These are phyloP conservation scores for Citeromyces hawaiiensis DNA, from an alignment of 1,139 yeast genomes.

Conservation along the genomic window DNA sequence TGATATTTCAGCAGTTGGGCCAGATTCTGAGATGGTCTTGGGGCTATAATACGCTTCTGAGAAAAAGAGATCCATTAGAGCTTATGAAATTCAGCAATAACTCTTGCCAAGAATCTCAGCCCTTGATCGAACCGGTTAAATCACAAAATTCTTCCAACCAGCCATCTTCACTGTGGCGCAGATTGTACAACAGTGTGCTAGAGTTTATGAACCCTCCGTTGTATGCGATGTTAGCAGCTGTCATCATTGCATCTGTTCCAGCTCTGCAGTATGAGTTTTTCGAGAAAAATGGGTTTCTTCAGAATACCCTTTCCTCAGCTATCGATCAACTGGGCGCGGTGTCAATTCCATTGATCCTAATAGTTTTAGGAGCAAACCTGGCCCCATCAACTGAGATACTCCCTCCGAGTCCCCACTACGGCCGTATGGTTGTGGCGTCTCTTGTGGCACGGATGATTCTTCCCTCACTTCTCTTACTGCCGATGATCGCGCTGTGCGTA, in stretches of 20 bases:
- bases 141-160: neutral
- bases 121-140: neutral
- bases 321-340: constrained; percentile 73
- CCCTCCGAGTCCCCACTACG: constrained; percentile 46
- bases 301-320: constrained; percentile 67
- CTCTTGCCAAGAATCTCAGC: neutral
- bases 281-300: constrained; percentile 50
- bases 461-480: constrained; percentile 56
- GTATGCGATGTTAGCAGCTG: constrained; percentile 79
- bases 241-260: constrained; percentile 74
- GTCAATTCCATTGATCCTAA: constrained; percentile 73
- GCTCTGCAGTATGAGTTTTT: constrained; percentile 54
- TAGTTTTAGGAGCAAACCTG: constrained; percentile 66
- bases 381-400: constrained; percentile 56
- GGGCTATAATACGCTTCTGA: constrained; percentile 71
- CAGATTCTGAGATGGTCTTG: constrained; percentile 82
- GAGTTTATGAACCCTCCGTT: constrained; percentile 80
- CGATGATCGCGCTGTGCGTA: constrained; percentile 53
- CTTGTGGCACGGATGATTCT: constrained; percentile 64
- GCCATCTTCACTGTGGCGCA: neutral
- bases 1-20: constrained; percentile 77
- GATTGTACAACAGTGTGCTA: constrained; percentile 7
- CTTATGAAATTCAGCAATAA: too few relatives aligned
- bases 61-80: constrained; percentile 29
- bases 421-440: constrained; percentile 51